Evolutionary conservation across 2,329 filamentous ascomycete species (phyloP).

Genomic region (Apiospora koreana): DNA sequence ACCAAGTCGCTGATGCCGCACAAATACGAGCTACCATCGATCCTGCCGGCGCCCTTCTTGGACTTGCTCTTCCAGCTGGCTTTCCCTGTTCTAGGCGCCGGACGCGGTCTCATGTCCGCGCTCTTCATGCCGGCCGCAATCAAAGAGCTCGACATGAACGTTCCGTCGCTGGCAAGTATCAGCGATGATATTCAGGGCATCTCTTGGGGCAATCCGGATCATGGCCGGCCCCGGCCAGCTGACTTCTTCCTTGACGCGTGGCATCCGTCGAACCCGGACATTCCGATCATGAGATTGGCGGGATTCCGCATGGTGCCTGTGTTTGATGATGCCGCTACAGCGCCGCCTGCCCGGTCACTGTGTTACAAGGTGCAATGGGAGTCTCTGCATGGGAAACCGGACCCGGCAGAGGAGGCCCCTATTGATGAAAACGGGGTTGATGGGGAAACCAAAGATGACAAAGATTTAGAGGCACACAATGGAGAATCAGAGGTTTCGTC

Average conservation of each 20-base stretch:
- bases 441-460: background rate
- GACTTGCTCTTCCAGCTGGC: background rate
- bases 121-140: background rate
- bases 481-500: background rate
- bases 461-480: background rate
- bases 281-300: background rate
- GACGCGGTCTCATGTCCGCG: background rate
- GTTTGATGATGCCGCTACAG: background rate
- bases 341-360: background rate
- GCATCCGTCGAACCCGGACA: background rate
- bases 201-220: background rate
- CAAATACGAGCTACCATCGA: background rate
- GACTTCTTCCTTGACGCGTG: slow-evolving; percentile 8
- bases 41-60: slow-evolving; percentile 1
- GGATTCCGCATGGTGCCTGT: slow-evolving; percentile 1
- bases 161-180: background rate
- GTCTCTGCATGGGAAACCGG: background rate
- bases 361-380: slow-evolving; percentile 27
- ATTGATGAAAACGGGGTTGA: background rate
- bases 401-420: background rate
- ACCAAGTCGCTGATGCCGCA: slow-evolving; percentile 4
- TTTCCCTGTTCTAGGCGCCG: background rate
- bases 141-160: background rate
- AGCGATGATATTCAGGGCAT: background rate
- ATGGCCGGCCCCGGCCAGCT: background rate